phyloP scores from a whole-genome alignment of 75 land plant species.

The Cupressus sempervirens region DNA sequence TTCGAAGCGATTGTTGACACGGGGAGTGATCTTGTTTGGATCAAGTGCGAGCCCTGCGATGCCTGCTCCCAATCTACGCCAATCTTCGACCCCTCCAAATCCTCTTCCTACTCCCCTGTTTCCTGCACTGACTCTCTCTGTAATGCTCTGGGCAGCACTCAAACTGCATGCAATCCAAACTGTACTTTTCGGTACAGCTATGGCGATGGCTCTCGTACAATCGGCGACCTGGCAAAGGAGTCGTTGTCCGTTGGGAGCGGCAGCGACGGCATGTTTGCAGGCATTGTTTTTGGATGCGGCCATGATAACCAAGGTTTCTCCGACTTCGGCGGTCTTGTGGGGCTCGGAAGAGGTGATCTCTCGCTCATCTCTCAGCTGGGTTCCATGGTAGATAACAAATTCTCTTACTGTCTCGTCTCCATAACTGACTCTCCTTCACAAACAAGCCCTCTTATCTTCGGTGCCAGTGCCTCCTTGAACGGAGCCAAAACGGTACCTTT shows the following conservation, averaged over 20 bases:
- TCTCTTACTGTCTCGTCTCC: conserved; percentile 11
- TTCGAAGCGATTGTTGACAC: too few relatives aligned
- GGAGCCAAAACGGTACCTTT: too few relatives aligned
- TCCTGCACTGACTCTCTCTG: background rate
- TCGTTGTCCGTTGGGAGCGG: conserved; percentile 12
- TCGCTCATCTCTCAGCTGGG: conserved; percentile 2
- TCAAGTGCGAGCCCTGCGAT: too few relatives aligned
- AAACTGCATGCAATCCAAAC: background rate
- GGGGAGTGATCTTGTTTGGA: too few relatives aligned
- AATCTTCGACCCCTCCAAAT: background rate
- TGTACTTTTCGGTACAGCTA: background rate
- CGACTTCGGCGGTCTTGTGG: background rate
- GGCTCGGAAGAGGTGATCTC: background rate
- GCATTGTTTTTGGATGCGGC: conserved; percentile 33
- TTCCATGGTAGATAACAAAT: background rate
- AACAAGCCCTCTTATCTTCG: background rate
- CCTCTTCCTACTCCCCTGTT: background rate
- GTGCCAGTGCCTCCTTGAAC: too few relatives aligned
- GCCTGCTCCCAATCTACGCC: too few relatives aligned
- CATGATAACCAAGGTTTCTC: conserved; percentile 9
- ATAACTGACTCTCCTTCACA: background rate
- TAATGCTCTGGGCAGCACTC: background rate
- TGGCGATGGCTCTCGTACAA: background rate
- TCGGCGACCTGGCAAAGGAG: conserved; percentile 20
- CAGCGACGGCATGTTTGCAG: background rate